phyloP scores from a whole-genome alignment of 2,329 filamentous ascomycete genomes.

The Bipolaris gigantea region DNA sequence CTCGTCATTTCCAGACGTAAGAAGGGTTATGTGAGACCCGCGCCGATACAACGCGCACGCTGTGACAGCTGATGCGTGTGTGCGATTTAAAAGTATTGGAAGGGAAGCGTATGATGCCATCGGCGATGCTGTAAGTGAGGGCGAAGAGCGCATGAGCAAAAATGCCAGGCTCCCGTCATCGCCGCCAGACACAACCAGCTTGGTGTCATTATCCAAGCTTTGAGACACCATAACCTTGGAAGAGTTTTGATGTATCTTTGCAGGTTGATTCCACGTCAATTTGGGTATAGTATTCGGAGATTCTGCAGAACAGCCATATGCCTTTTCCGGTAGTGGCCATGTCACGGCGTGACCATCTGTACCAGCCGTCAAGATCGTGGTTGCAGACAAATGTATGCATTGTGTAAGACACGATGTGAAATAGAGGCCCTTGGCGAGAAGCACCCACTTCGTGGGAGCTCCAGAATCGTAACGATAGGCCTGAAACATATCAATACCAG shows the following conservation, averaged over 20 bases:
- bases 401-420: slow-evolving; percentile 71
- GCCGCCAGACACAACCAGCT: slow-evolving; percentile 72
- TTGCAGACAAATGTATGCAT: slow-evolving; percentile 45
- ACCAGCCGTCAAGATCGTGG: slow-evolving; percentile 65
- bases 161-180: slow-evolving; percentile 81
- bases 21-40: slow-evolving; percentile 19
- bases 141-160: slow-evolving; percentile 23
- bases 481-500: slow-evolving; percentile 33
- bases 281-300: slow-evolving; percentile 27
- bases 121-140: slow-evolving; percentile 16
- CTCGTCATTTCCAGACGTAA: slow-evolving; percentile 53
- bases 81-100: slow-evolving; percentile 55
- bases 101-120: slow-evolving; percentile 12
- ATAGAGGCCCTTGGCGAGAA: slow-evolving; percentile 48
- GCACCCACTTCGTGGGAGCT: slow-evolving; percentile 36
- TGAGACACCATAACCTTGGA: slow-evolving; percentile 62
- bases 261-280: slow-evolving; percentile 28
- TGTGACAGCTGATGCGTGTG: slow-evolving; percentile 74
- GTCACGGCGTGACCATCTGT: slow-evolving; percentile 78
- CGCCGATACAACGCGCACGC: slow-evolving; percentile 48
- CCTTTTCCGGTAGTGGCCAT: slow-evolving; percentile 52
- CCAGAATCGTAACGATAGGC: slow-evolving; percentile 48
- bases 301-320: slow-evolving; percentile 9
- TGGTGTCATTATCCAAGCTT: slow-evolving; percentile 34
- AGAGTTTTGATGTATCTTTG: slow-evolving; percentile 72